phyloP scores from a whole-genome alignment of 257 asterid genomes.

The Scutellaria minor region DNA sequence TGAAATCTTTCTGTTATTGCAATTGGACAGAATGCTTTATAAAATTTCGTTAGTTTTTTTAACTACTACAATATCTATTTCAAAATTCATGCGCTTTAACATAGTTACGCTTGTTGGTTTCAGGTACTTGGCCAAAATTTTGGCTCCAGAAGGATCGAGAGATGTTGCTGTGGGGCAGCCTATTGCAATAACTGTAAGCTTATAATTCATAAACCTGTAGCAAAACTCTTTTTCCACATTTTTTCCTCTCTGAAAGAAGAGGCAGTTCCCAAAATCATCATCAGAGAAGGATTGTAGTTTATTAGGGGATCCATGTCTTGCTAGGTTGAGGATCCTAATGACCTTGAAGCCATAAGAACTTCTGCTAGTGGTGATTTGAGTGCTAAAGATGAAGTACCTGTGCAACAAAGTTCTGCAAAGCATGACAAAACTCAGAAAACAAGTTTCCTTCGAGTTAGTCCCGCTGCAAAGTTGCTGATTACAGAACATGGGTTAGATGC shows the following conservation, averaged over 20 bases:
- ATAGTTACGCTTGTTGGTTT: conserved; percentile 37
- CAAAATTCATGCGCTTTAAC: conserved; percentile 20
- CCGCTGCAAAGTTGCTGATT: conserved; percentile 91
- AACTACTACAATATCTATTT: conserved; percentile 29
- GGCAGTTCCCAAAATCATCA: conserved; percentile 13
- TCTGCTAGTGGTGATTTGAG: conserved; percentile 49
- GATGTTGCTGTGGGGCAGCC: conserved; percentile 96
- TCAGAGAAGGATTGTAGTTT: conserved; percentile 26
- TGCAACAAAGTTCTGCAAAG: conserved; percentile 47
- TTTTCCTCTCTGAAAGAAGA: conserved; percentile 15
- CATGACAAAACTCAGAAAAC: conserved; percentile 48
- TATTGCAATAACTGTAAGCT: conserved; percentile 88
- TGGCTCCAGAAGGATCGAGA: conserved; percentile 94
- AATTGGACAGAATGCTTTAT: conserved; percentile 6
- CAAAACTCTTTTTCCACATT: background rate
- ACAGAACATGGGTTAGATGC: conserved; percentile 80
- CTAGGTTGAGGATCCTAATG: conserved; percentile 94
- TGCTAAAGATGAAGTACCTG: conserved; percentile 57
- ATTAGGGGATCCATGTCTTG: conserved; percentile 40
- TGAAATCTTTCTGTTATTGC: background rate
- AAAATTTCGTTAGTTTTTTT: background rate
- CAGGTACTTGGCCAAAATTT: conserved; percentile 91
- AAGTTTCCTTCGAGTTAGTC: conserved; percentile 75
- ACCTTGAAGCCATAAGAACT: conserved; percentile 73
- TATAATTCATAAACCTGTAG: conserved; percentile 33